These are phyloP conservation scores for Fusarium abutilonis DNA, from an alignment of 2,329 filamentous ascomycete genomes.

Conservation along the genomic window DNA sequence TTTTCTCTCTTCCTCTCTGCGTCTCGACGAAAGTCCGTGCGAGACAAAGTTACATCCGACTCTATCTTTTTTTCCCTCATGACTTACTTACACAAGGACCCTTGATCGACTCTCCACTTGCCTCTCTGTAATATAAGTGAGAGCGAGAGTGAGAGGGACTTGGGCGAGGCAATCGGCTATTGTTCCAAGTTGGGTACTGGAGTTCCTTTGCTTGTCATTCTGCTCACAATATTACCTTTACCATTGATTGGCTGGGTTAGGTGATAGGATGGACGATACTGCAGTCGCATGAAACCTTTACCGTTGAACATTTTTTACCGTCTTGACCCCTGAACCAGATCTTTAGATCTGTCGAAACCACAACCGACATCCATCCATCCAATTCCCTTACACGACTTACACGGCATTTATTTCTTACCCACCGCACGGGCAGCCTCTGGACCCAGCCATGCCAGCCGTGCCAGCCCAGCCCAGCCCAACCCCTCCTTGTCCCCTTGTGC, in stretches of 20 bases:
- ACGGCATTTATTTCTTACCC: constrained; percentile 8
- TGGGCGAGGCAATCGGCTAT: constrained; percentile 1
- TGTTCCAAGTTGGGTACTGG: neutral
- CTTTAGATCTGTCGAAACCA: constrained; percentile 6
- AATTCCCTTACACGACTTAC: constrained; percentile 26
- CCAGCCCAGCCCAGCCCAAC: neutral
- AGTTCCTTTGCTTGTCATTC: constrained; percentile 2
- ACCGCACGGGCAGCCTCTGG: constrained; percentile 4
- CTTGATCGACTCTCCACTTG: constrained; percentile 21
- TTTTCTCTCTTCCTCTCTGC: constrained; percentile 1
- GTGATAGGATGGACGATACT: constrained; percentile 10
- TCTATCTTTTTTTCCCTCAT: constrained; percentile 11
- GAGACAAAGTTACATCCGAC: neutral
- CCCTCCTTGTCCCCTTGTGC: neutral
- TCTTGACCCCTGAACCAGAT: constrained; percentile 22
- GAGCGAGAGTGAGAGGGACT: neutral
- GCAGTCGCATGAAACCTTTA: constrained; percentile 29
- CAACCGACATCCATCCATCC: constrained; percentile 7
- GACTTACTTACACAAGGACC: constrained; percentile 10
- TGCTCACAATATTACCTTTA: neutral
- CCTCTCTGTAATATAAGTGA: constrained; percentile 28
- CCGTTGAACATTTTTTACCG: constrained; percentile 5
- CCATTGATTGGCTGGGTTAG: constrained; percentile 7
- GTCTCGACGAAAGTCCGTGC: neutral
- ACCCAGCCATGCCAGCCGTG: neutral